Conservation (phyloP, 192 early-diverging fungal species). For the Dissophora globulifera region DNA sequence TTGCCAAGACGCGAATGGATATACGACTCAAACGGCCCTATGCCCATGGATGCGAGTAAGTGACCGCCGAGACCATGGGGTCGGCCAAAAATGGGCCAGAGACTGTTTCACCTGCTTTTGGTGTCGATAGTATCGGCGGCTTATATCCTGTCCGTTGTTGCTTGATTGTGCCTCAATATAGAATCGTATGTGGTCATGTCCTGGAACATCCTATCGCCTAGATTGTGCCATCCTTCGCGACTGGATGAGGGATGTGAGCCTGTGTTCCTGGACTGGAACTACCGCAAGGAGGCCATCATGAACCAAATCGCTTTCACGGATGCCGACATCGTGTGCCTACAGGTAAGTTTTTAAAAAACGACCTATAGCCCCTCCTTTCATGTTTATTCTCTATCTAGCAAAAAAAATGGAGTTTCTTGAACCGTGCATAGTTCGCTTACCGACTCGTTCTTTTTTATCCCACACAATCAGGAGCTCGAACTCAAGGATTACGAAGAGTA, state of each 20-base stretch:
- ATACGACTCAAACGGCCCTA: conserved; percentile 34
- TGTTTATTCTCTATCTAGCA: too few species aligned
- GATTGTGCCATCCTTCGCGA: conserved; percentile 31
- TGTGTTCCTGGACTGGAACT: conserved; percentile 36
- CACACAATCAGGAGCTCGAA: conserved; percentile 49
- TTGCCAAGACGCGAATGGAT: conserved; percentile 45
- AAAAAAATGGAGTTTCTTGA: too few species aligned
- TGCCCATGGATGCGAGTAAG: conserved; percentile 52
- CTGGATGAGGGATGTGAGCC: conserved; percentile 40
- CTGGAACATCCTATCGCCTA: conserved; percentile 50
- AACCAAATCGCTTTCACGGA: conserved; percentile 50
- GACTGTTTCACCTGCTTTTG: too few species aligned
- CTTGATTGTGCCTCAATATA: too few species aligned
- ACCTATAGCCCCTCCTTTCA: too few species aligned
- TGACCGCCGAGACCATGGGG: too few species aligned
- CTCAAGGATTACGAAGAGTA: conserved; percentile 48
- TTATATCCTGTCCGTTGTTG: too few species aligned
- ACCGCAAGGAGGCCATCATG: conserved; percentile 42
- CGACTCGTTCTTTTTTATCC: too few species aligned
- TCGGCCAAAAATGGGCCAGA: too few species aligned
- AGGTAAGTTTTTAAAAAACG: too few species aligned
- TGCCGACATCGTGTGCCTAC: conserved; percentile 43
- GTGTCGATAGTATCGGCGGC: too few species aligned
- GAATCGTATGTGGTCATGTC: conserved; percentile 49
- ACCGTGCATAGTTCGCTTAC: too few species aligned